phyloP scores from a whole-genome alignment of 306 rosid genomes.

The Ochetophila trinervis region DNA sequence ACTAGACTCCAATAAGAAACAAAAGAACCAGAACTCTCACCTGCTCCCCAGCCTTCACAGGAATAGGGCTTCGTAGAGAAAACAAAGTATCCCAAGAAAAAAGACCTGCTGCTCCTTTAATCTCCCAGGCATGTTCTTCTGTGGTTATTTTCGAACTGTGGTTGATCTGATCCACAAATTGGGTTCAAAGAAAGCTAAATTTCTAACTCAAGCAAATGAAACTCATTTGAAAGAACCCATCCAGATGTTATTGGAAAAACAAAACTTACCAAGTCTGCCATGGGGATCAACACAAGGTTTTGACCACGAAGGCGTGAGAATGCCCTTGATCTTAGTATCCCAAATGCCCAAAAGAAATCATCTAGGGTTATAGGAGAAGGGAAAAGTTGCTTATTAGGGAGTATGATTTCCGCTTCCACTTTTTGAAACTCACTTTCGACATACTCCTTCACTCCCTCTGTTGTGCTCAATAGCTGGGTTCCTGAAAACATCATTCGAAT shows the following conservation, averaged over 20 bases:
- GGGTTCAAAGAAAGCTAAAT: conserved; percentile 14
- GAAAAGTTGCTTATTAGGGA: conserved; percentile 68
- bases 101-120: conserved; percentile 88
- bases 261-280: conserved; percentile 79
- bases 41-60: conserved; percentile 93
- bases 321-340: conserved; percentile 92
- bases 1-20: conserved; percentile 1
- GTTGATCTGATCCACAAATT: conserved; percentile 59
- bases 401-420: conserved; percentile 72
- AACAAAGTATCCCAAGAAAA: conserved; percentile 89
- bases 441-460: conserved; percentile 74
- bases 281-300: conserved; percentile 78
- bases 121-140: conserved; percentile 77
- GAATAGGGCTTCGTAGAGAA: conserved; percentile 67
- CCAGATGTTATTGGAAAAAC: conserved; percentile 20
- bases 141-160: conserved; percentile 71
- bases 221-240: background rate
- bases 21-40: conserved; percentile 30
- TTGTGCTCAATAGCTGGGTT: conserved; percentile 88
- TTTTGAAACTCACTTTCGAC: conserved; percentile 65
- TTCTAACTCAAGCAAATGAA: background rate
- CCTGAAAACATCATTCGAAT: conserved; percentile 49
- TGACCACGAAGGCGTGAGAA: conserved; percentile 83
- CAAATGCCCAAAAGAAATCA: conserved; percentile 97
- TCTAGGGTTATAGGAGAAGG: conserved; percentile 75